These are phyloP conservation scores for Naganishia sp. DNA, from an alignment of 1,284 basidiomycete genomes.

Conservation along the genomic window DNA sequence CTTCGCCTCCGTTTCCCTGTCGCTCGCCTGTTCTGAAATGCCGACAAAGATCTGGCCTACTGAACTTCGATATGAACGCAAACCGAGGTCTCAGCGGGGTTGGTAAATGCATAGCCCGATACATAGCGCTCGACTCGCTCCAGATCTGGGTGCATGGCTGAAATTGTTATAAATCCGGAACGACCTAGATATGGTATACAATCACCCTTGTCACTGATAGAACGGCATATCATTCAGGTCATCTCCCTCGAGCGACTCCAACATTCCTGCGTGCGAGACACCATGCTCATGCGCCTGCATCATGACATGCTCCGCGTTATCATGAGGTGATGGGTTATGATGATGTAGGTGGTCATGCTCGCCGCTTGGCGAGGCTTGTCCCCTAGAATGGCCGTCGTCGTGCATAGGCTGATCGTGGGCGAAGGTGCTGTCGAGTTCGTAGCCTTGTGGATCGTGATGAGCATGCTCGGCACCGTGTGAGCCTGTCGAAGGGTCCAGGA, in stretches of 20 bases:
- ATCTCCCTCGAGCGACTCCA: conserved; percentile 13
- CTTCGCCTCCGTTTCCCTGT: background rate
- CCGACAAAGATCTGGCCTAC: too few relatives aligned
- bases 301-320: conserved; percentile 2
- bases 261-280: conserved; percentile 7
- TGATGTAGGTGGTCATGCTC: conserved; percentile 10
- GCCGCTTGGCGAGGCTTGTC: background rate
- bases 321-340: conserved; percentile 6
- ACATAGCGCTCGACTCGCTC: too few relatives aligned
- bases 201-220: background rate
- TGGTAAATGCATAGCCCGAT: too few relatives aligned
- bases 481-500: background rate
- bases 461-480: background rate
- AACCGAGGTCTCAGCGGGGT: too few relatives aligned
- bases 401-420: conserved; percentile 13
- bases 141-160: too few relatives aligned
- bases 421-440: conserved; percentile 12
- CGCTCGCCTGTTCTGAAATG: too few relatives aligned
- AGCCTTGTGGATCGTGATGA: conserved; percentile 8
- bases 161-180: too few relatives aligned
- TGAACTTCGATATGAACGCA: too few relatives aligned
- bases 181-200: background rate
- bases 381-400: conserved; percentile 8
- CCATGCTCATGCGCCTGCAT: conserved; percentile 7
- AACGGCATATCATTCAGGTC: background rate